Evolutionary conservation across 2,329 filamentous ascomycete species (phyloP), one percentile per base, ranked within the genome.

Genomic region (Malbranchea zuffiana): DNA sequence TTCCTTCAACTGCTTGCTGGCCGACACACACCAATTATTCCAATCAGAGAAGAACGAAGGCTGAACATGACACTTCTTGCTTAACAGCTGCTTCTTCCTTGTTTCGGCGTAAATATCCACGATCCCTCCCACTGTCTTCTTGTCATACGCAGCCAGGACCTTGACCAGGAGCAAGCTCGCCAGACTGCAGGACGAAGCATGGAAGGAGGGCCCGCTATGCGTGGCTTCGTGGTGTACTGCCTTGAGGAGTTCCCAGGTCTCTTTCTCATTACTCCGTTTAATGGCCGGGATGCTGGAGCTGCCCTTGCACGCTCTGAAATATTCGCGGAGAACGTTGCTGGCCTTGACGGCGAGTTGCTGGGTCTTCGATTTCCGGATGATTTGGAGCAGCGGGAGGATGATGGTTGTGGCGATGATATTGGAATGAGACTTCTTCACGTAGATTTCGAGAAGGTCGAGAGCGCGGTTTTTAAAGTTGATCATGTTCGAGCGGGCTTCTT

Each of bases 391-490:
- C 0, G 88, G 86, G 5, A 87, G 57, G 4, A 95, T 64, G 6
- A 90, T 60, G 24, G 75, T 68, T 28, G 90, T 73, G 0, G 78
- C 74, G 1, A 87, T 64, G 1, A 72, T 61, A 49, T 77, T 81
- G 15, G 70, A 69, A 39, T 80, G 74, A 59, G 90, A 80, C 48
- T 81, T 80, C 57, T 82, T 86, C 45, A 90, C 69, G 58, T 85
- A 96, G 45, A 90, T 81, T 42, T 81, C 75, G 7, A 96, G 69
- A 1, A 96, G 72, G 53, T 96, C 90, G 3, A 96, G 72, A 4
- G 95, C 80, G 27, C 87, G 82, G 59, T 84, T 83, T 67, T 98
- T 98, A 71, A 98, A 94, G 61, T 88, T 87, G 51, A 93, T 67
- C 53, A 96, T 83, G 13, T 78, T 85, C 48, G 88, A 82, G 54